Evolutionary conservation across 2,329 filamentous ascomycete species (phyloP), one percentile per base, ranked within the genome.

Genomic region (Trichothecium roseum): DNA sequence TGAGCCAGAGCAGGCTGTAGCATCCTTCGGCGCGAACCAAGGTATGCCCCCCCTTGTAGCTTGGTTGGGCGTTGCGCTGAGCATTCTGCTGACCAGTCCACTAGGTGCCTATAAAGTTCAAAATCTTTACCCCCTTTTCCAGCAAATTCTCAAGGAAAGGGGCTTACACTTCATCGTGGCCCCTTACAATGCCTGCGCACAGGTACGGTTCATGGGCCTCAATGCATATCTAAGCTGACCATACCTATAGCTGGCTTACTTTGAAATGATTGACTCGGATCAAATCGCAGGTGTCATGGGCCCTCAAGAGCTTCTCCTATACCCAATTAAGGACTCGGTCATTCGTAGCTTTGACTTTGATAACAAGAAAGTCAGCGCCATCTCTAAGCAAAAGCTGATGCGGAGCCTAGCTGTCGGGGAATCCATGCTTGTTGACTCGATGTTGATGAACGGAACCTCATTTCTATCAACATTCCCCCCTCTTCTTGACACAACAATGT

Each of bases 181-280:
- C 10, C 89, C 89, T 2, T 94, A 86, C 64, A 87, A 82, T 56
- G 86, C 88, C 27, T 81, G 82, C 49, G 84, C 85, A 39, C 86
- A 94, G 75, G 84, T 89, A 60, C 30, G 28, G n/a, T n/a, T n/a
- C 16, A 30, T 5, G 3, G 9, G 4, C 20, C 18, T n/a, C n/a
- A n/a, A n/a, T n/a, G n/a, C n/a, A n/a, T n/a, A n/a, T n/a, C n/a
- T n/a, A n/a, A 38, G 53, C 50, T 38, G 14, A 24, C n/a, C 18
- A 16, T 43, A 18, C 28, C 47, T 12, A 24, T 6, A 87, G 79
- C 74, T 94, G 42, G 82, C 84, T 31, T 86, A 89, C 52, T 76
- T 94, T 39, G 77, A 84, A 42, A 74, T 76, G 53, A 60, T 68
- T 36, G 70, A 83, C 40, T 73, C 74, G 9, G 74, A 75, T 34